Conservation (phyloP, 129 eudicot species). For the Kitagawia praeruptora region DNA sequence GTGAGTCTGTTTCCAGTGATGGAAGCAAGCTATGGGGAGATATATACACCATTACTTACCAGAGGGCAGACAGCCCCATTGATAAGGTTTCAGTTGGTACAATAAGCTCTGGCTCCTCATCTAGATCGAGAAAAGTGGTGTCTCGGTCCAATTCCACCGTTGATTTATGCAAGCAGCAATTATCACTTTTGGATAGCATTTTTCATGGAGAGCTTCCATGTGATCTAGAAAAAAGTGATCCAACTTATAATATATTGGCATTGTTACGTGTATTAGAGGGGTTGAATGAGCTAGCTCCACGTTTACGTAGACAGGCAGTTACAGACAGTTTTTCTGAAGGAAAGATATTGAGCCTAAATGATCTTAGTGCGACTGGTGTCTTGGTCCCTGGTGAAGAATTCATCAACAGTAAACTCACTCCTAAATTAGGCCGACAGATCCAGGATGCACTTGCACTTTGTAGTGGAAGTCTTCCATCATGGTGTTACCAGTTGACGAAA, state of each 20-base stretch:
- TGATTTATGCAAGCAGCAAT: slow-evolving; percentile 34
- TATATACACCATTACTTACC: slow-evolving; percentile 71
- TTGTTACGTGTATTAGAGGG: slow-evolving; percentile 86
- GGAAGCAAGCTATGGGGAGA: slow-evolving; percentile 87
- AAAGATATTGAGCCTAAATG: slow-evolving; percentile 46
- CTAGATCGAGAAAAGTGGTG: slow-evolving; percentile 51
- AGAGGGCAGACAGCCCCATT: slow-evolving; percentile 52
- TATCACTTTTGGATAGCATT: slow-evolving; percentile 77
- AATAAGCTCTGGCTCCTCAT: slow-evolving; percentile 38
- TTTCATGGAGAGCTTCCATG: slow-evolving; percentile 92
- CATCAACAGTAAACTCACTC: slow-evolving; percentile 79
- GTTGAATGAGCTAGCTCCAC: slow-evolving; percentile 87
- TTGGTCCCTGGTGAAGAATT: slow-evolving; percentile 69
- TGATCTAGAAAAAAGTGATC: slow-evolving; percentile 78
- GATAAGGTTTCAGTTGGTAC: slow-evolving; percentile 38
- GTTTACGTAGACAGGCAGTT: slow-evolving; percentile 57
- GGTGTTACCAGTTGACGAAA: slow-evolving; percentile 95
- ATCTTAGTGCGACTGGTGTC: slow-evolving; percentile 32
- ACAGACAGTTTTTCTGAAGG: slow-evolving; percentile 75
- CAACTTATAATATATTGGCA: slow-evolving; percentile 76
- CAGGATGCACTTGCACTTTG: slow-evolving; percentile 97
- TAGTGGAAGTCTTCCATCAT: slow-evolving; percentile 93
- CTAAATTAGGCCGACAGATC: slow-evolving; percentile 85
- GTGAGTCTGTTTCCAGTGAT: slow-evolving; percentile 69
- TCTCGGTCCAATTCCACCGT: slow-evolving; percentile 37